Evolutionary conservation across 257 asterid species (phyloP).

Genomic region (Galeopsis tetrahit): DNA sequence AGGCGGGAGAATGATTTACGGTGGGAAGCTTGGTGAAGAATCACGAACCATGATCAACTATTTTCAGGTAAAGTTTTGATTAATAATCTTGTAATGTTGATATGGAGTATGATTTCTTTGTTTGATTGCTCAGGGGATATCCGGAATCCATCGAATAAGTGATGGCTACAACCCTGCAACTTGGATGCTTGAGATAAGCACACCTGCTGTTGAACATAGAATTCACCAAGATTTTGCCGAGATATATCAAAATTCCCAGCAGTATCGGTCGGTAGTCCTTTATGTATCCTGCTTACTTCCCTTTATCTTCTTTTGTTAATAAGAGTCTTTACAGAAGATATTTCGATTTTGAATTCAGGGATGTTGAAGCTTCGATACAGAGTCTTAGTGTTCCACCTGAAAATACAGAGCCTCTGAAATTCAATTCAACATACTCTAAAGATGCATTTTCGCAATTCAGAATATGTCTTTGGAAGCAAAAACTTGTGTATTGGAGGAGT

Average conservation of each 20-base stretch:
- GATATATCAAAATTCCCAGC: conserved; percentile 61
- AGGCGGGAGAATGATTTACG: conserved; percentile 91
- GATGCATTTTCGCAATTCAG: conserved; percentile 59
- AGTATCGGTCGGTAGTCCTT: conserved; percentile 63
- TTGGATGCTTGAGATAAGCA: conserved; percentile 93
- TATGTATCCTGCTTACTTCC: conserved; percentile 2
- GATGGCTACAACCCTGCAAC: conserved; percentile 90
- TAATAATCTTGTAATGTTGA: background rate
- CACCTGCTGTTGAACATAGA: conserved; percentile 71
- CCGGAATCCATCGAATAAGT: conserved; percentile 64
- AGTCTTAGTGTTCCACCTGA: conserved; percentile 58
- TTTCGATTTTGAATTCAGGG: conserved; percentile 42
- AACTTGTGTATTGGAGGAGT: conserved; percentile 83
- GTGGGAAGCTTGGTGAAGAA: conserved; percentile 87
- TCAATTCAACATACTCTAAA: conserved; percentile 54
- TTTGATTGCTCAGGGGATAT: conserved; percentile 47
- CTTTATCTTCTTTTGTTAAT: background rate
- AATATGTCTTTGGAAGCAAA: conserved; percentile 82
- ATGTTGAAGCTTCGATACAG: conserved; percentile 73
- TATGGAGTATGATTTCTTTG: background rate
- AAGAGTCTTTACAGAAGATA: background rate
- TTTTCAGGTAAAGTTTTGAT: conserved; percentile 63
- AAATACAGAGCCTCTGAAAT: conserved; percentile 66
- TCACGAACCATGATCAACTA: conserved; percentile 74
- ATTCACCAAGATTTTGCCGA: conserved; percentile 64